Evolutionary conservation across 1,284 basidiomycete species (phyloP), one percentile per base, ranked within the genome.

Genomic region (Austroboletus rostrupii): DNA sequence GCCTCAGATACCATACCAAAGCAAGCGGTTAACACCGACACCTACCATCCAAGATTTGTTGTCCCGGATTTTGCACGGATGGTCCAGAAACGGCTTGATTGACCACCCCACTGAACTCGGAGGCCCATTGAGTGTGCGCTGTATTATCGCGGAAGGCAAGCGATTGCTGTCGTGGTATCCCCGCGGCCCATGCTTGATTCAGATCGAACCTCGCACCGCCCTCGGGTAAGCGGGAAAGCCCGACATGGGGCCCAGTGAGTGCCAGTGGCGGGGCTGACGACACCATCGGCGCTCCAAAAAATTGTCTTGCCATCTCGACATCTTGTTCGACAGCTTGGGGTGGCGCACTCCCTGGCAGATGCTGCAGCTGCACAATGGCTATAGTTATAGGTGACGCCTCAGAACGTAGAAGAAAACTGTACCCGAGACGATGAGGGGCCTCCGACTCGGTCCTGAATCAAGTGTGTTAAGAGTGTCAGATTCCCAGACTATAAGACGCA

Each of bases 351-450:
- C 76, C 76, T 0, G 88, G 86, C 20, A 91, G 76, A 62, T 88
- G 80, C 54, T 85, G 87, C 32, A 91, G 74, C 87, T 91, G 48
- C 41, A 43, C 21, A 11, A 47, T 4, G 12, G 32, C n/a, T 14
- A 3, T 29, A 17, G 5, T 20, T 69, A 7, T 17, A 54, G 46
- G n/a, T 23, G 35, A 10, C 7, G 37, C 26, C 3, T 1, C 5
- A 32, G 10, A 17, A 42, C 46, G 32, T 16, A 52, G 44, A 19
- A 31, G 42, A 45, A 7, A 16, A 32, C 61, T 77, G 52, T 57
- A 88, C 89, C 56, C 80, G 72, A 45, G 83, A 78, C 8, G 83
- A 81, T 1, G 89, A 90, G 40, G 87, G 78, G 0, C 85, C 86
- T 14, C 80, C 80, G 45, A 86, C 69, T 59, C 85, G 80, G 66